Evolutionary conservation across 75 land plant genomes (phyloP).

Genomic region (Pinus tabuliformis): DNA sequence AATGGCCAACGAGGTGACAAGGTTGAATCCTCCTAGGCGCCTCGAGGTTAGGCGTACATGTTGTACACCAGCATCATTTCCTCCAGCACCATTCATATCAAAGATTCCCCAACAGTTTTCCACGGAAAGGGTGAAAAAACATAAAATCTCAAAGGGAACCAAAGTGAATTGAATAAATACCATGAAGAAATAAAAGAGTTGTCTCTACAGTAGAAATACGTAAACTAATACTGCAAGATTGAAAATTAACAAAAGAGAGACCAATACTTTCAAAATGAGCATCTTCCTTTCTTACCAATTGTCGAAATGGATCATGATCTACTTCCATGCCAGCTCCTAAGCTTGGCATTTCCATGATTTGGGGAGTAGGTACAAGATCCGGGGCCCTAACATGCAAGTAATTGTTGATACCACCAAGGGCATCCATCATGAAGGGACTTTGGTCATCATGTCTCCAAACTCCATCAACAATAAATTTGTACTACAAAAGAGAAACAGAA

Average conservation of each 20-base stretch:
- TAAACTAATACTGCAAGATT: not conserved
- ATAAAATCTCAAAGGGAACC: no score
- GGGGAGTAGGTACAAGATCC: constrained; percentile 4
- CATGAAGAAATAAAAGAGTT: no score
- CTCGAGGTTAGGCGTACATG: no score
- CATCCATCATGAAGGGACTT: constrained; percentile 24
- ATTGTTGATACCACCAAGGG: constrained; percentile 41
- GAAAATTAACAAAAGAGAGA: not conserved
- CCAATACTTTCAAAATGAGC: no score
- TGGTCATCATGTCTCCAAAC: constrained; percentile 49
- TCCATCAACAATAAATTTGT: constrained; percentile 58
- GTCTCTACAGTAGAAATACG: no score
- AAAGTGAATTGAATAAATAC: no score
- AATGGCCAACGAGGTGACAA: no score
- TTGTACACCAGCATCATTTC: no score
- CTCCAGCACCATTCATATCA: no score
- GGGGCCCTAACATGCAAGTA: constrained; percentile 20
- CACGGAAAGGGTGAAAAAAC: no score
- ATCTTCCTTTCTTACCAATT: constrained; percentile 27
- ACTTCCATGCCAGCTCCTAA: constrained; percentile 70
- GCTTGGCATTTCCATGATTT: constrained; percentile 20
- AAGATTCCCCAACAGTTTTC: no score
- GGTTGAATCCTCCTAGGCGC: no score
- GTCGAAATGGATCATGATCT: constrained; percentile 55
- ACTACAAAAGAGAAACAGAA: constrained; percentile 26